A percentile compares a stretch with the other conserved stretches of the same genome.
Conservation (phyloP, 768 basidiomycete species). For the Pisolithus tinctorius region DNA sequence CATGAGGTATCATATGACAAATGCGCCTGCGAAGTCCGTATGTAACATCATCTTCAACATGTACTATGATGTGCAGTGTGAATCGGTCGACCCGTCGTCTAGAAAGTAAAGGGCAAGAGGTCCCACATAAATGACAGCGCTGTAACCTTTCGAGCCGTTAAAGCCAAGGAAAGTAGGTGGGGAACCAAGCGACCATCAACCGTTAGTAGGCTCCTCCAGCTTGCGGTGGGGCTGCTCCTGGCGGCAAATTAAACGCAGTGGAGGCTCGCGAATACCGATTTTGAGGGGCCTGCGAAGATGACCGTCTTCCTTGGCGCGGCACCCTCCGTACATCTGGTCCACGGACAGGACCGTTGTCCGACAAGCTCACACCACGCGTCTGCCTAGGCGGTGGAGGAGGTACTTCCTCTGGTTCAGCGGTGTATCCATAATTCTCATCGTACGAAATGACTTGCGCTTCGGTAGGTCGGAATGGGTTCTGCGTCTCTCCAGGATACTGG, state of each 20-base stretch:
- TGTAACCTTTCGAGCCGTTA: neutral
- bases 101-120: neutral
- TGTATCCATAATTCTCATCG: conserved; percentile 30
- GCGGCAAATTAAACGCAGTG: conserved; percentile 46
- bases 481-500: conserved; percentile 40
- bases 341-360: conserved; percentile 80
- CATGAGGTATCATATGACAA: neutral
- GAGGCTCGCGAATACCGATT: conserved; percentile 69
- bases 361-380: conserved; percentile 66
- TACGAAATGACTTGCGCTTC: conserved; percentile 36
- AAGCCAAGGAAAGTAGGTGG: neutral
- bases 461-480: conserved; percentile 53
- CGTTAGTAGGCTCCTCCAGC: conserved; percentile 11
- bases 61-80: neutral
- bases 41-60: neutral
- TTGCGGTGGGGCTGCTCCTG: conserved; percentile 69
- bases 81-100: neutral
- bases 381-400: conserved; percentile 10
- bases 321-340: conserved; percentile 73
- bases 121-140: neutral
- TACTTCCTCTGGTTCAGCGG: conserved; percentile 32
- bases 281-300: conserved; percentile 54
- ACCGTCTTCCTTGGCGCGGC: conserved; percentile 51
- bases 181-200: neutral
- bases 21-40: neutral